Evolutionary conservation across 176 grass and related monocot genomes (phyloP), one percentile per base, ranked within the genome.

Genomic region (Raddia guianensis): DNA sequence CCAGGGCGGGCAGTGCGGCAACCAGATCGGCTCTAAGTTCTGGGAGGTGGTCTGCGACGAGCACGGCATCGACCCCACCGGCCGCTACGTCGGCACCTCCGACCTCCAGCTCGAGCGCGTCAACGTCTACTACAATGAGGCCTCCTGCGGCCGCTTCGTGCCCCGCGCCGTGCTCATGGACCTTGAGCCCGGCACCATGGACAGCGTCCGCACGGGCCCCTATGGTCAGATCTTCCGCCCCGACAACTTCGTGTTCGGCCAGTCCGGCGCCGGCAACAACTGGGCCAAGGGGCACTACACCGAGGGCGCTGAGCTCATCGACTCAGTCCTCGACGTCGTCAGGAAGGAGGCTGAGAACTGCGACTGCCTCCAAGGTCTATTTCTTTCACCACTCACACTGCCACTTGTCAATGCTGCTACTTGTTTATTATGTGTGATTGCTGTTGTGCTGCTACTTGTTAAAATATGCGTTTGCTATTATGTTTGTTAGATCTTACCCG

Each of bases 251-350:
- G 90, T 96, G 6, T 96, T 93, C 64, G 93, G 93, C 3, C 90
- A 93, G 79, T 90, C 90, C 10, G 93, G 93, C 3, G 93, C 93
- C 0, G 93, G 90, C 15, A 96, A 96, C 83, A 92, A 96, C 85
- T 96, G 90, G 93, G 93, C 93, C 40, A 96, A 96, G 90, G 90
- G 93, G 0, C 93, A 96, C 58, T 96, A 96, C 85, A 96, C 93
- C 1, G 90, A 96, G 86, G 93, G 93, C 0, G 90, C 93, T 21
- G 93, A 96, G 88, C 90, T 96, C 21, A 96, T 96, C 6, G 93
- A 96, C 70, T 96, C 90, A 3, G 93, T 96, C 6, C 88, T 96
- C 43, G 93, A 96, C 33, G 93, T 96, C 7, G 93, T 96, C 10
- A 88, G 93, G 72, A 96, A 96, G 71, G 93, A 96, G 55, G 93